Conservation (phyloP, 139 green algal genomes). For the Spirogloea muscicola region DNA sequence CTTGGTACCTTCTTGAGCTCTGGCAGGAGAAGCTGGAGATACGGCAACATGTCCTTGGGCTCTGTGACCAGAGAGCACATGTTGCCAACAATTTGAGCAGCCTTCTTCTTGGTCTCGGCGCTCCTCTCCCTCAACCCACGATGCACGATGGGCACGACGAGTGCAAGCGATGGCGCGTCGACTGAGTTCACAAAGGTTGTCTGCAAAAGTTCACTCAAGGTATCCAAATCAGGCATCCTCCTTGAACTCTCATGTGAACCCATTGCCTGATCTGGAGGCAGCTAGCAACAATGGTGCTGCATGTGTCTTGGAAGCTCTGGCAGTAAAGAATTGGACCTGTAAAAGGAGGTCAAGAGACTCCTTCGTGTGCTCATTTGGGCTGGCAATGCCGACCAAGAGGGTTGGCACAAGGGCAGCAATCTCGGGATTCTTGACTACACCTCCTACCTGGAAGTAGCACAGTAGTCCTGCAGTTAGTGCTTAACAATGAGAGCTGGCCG, state of each 20-base stretch:
- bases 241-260: no score
- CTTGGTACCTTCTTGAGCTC: constrained; percentile 77
- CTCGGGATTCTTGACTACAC: constrained; percentile 92
- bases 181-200: constrained; percentile 95
- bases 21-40: constrained; percentile 83
- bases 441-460: constrained; percentile 63
- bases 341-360: constrained; percentile 73
- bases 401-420: constrained; percentile 72
- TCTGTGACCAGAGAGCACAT: constrained; percentile 90
- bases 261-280: no score
- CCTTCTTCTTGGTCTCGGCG: constrained; percentile 89
- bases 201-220: constrained; percentile 1
- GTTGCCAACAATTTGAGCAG: constrained; percentile 88
- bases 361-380: constrained; percentile 74
- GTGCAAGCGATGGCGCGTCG: constrained; percentile 82
- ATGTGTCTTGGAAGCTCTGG: no score
- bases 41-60: constrained; percentile 90
- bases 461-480: no score
- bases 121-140: constrained; percentile 78
- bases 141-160: constrained; percentile 92
- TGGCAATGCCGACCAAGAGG: constrained; percentile 80
- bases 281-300: background rate
- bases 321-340: no score
- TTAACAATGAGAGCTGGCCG: no score
- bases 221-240: background rate